These are phyloP conservation scores for Cordia subcordata DNA, from an alignment of 257 asterid genomes.

Conservation along the genomic window DNA sequence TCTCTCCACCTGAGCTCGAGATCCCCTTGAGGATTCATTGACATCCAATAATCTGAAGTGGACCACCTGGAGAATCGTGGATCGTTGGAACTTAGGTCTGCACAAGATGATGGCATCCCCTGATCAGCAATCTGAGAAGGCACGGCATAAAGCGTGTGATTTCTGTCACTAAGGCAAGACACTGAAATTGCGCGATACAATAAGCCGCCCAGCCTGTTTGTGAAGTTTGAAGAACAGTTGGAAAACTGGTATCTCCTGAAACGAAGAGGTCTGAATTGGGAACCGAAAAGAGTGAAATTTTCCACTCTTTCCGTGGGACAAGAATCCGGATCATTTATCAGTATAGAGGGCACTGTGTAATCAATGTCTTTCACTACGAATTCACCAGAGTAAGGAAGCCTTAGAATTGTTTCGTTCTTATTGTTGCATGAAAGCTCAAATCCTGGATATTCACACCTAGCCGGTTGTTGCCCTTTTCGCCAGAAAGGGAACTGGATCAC, in stretches of 20 bases:
- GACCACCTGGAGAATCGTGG: constrained; percentile 35
- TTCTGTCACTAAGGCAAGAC: constrained; percentile 36
- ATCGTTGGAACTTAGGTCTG: constrained; percentile 22
- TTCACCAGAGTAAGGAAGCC: constrained; percentile 63
- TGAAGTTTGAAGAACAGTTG: constrained; percentile 48
- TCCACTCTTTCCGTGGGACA: constrained; percentile 57
- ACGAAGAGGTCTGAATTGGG: constrained; percentile 35
- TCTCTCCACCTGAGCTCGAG: constrained; percentile 48
- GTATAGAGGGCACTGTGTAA: constrained; percentile 40
- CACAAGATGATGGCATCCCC: constrained; percentile 33
- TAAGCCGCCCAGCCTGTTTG: not conserved
- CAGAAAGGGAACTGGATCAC: constrained; percentile 71
- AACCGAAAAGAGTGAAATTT: constrained; percentile 33
- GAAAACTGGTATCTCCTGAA: constrained; percentile 29
- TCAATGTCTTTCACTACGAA: constrained; percentile 58
- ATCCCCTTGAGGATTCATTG: constrained; percentile 31
- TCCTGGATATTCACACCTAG: constrained; percentile 60
- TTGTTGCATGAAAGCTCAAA: constrained; percentile 67
- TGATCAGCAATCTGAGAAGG: constrained; percentile 8
- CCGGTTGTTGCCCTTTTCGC: constrained; percentile 26
- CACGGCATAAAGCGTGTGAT: constrained; percentile 38
- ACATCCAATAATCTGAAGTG: constrained; percentile 30
- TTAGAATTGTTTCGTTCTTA: constrained; percentile 39
- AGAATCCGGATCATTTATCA: constrained; percentile 47
- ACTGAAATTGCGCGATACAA: constrained; percentile 21